phyloP scores from a whole-genome alignment of 2,329 filamentous ascomycete species.

The Cercospora canescens region DNA sequence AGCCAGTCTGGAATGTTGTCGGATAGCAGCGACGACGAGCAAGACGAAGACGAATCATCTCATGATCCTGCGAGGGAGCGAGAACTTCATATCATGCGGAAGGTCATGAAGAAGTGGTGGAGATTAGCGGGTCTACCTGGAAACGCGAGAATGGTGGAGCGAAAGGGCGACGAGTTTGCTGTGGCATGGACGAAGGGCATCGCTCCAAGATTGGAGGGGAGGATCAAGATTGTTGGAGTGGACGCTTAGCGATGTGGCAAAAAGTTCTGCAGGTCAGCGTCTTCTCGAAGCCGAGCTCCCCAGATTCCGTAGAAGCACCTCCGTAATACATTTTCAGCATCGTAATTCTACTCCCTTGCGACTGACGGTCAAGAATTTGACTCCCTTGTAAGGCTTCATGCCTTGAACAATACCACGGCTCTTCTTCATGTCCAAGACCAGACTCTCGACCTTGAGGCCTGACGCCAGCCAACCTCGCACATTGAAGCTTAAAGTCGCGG shows the following conservation, averaged over 20 bases:
- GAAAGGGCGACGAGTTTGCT: constrained; percentile 60
- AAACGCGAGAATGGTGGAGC: constrained; percentile 49
- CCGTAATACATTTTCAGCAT: constrained; percentile 34
- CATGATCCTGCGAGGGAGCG: constrained; percentile 52
- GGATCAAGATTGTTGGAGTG: constrained; percentile 54
- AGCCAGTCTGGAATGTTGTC: constrained; percentile 17
- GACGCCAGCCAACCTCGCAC: constrained; percentile 66
- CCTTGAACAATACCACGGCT: constrained; percentile 83
- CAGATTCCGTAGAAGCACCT: not conserved
- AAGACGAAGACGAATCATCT: constrained; percentile 39
- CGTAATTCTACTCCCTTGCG: constrained; percentile 54
- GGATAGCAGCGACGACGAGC: constrained; percentile 42
- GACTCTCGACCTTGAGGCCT: constrained; percentile 62
- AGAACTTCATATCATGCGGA: constrained; percentile 65
- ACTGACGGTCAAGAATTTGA: constrained; percentile 87
- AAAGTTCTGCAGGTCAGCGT: too few relatives aligned
- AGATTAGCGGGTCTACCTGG: constrained; percentile 63
- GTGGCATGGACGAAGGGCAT: constrained; percentile 79
- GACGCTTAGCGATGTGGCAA: not conserved
- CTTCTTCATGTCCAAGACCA: constrained; percentile 69
- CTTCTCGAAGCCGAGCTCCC: not conserved
- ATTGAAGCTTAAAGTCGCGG: constrained; percentile 49
- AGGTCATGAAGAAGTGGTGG: constrained; percentile 73
- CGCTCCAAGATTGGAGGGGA: constrained; percentile 73
- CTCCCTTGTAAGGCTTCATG: constrained; percentile 94